Base-by-base conservation (phyloP, 257 asterid species). In the Nicotiana obtusifolia region DNA sequence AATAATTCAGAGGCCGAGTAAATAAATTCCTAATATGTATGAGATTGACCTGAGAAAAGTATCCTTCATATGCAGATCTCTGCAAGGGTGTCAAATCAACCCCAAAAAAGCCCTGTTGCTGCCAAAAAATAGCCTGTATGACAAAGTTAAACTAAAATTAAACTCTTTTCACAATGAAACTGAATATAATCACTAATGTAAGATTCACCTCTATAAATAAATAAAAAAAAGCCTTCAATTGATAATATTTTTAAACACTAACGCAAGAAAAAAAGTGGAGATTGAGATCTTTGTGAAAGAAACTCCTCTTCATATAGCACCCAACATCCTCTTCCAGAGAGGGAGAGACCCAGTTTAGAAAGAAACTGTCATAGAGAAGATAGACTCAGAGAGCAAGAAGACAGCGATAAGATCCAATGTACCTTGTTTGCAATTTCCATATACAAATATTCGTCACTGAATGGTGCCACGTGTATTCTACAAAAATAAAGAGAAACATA, bases 391-490 rank as follows among this genome's bases (percentile, higher is more conserved):
- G 20, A 44, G 60, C 37, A 71, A 44, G 60, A 47, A 71, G 31
- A 47, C 4, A 73, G 16, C 47, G 79, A 24, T 73, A 47, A 14
- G 78, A 73, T 7, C 61, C 26, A 47, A 24, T 47, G 82, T 84
- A 93, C 99, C 97, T 94, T 96, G 86, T 93, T 96, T 10, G 99
- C 98, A 85, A 96, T 90, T 91, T 96, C 99, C 79, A 86, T 84
- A 81, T 87, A 94, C 20, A 96, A 87, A 84, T 90, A 94, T 85
- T 96, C 99, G 84, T 96, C 99, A 62, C 95, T 94, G 90, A 96
- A 96, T 71, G 99, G 99, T n/a, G 99, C 99, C 98, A 93, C 90
- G 81, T 96, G 98, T 88, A 96, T 92, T 90, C 99, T 96, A 85
- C 92, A 89, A 83, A 76, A 85, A 81, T 73, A 60, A 88, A 84